phyloP scores from a whole-genome alignment of 1,284 basidiomycete genomes.

The Trametes sp. region DNA sequence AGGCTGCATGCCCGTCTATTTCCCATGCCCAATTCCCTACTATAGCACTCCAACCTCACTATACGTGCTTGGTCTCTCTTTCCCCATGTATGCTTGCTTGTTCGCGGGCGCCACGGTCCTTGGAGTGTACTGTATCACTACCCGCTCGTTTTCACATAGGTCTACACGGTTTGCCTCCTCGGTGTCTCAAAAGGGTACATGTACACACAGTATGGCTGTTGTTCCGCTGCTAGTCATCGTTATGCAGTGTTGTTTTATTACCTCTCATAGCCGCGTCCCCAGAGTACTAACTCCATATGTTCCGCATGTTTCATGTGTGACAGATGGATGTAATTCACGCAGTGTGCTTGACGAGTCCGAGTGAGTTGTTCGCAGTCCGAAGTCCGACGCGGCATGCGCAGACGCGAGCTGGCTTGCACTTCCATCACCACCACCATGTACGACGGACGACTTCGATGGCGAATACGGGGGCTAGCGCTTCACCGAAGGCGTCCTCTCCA shows the following conservation, averaged over 20 bases:
- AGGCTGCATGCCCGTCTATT: background rate
- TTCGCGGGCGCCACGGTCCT: slow-evolving; percentile 29
- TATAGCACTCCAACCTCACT: background rate
- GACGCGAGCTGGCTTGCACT: too few species aligned
- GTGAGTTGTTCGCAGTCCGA: too few species aligned
- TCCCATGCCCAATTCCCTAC: background rate
- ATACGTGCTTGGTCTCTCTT: slow-evolving; percentile 5
- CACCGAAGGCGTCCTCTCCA: too few species aligned
- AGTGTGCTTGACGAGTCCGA: too few species aligned
- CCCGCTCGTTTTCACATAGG: slow-evolving; percentile 16
- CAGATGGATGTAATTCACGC: background rate
- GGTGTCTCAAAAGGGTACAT: slow-evolving; percentile 28
- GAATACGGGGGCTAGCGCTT: too few species aligned
- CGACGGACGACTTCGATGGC: too few species aligned
- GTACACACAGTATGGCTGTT: slow-evolving; percentile 24
- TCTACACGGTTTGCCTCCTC: slow-evolving; percentile 2
- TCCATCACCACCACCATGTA: too few species aligned
- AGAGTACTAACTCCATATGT: background rate
- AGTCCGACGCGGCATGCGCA: too few species aligned
- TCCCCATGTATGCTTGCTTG: slow-evolving; percentile 15
- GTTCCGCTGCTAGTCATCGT: slow-evolving; percentile 20
- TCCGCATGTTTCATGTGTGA: background rate
- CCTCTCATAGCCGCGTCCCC: slow-evolving; percentile 12
- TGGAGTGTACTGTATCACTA: slow-evolving; percentile 34
- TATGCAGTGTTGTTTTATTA: slow-evolving; percentile 28